A percentile compares a stretch with the other conserved stretches of the same genome.
These are phyloP conservation scores for Erysimum cheiranthoides DNA, from an alignment of 345 rosid genomes.

Conservation along the genomic window DNA sequence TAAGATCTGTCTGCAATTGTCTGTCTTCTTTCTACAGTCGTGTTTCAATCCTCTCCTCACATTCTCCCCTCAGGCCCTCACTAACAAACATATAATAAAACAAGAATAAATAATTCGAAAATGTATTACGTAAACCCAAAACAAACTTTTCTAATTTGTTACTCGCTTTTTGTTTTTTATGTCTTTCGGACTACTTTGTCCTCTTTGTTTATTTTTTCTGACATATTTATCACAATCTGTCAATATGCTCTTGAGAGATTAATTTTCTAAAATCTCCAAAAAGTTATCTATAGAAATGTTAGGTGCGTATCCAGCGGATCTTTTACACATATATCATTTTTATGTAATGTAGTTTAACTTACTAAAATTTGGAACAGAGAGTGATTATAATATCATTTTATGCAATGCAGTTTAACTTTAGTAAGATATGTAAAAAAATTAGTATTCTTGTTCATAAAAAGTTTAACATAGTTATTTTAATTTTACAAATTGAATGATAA, in stretches of 20 bases:
- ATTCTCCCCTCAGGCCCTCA: constrained; percentile 31
- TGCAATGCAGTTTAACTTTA: not conserved
- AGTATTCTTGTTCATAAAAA: not conserved
- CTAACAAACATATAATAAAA: constrained; percentile 42
- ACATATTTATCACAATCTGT: constrained; percentile 40
- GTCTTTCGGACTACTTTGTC: constrained; percentile 33
- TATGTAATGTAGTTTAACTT: too few species aligned
- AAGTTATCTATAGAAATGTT: not conserved
- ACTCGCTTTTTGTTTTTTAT: constrained; percentile 33
- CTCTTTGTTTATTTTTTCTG: constrained; percentile 38
- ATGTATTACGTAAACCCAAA: constrained; percentile 41
- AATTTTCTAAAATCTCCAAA: not conserved
- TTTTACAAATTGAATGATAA: not conserved
- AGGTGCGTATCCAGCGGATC: not conserved
- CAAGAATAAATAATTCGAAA: constrained; percentile 15
- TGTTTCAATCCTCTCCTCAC: constrained; percentile 48
- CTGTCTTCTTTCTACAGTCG: constrained; percentile 40
- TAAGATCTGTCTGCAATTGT: constrained; percentile 45
- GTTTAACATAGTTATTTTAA: not conserved
- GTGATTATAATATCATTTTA: not conserved
- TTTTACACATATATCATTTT: not conserved
- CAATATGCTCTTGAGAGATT: constrained; percentile 8
- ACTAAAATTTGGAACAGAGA: too few species aligned
- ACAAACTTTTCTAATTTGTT: constrained; percentile 44
- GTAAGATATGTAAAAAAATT: not conserved